Evolutionary conservation across 176 grass and related monocot genomes (phyloP).

Genomic region (Triticum urartu): DNA sequence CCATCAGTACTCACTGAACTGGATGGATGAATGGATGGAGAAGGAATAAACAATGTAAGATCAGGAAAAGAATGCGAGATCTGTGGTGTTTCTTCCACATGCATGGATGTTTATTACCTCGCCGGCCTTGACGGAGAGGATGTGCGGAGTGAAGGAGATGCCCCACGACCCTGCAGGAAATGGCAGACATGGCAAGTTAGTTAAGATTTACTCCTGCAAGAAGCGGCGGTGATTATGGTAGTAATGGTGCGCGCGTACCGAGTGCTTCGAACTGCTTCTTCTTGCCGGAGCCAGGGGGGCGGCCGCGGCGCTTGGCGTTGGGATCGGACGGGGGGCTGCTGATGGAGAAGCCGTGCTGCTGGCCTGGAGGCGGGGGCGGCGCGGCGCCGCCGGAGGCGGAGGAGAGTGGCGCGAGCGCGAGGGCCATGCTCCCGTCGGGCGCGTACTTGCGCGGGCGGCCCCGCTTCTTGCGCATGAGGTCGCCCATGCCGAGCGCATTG

Average conservation of each 20-base stretch:
- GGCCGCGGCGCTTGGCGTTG: slow-evolving; percentile 73
- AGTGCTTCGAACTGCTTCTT: slow-evolving; percentile 99
- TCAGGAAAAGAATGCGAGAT: slow-evolving; percentile 27
- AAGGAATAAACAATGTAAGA: neutral
- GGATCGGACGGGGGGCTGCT: slow-evolving; percentile 74
- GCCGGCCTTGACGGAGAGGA: slow-evolving; percentile 86
- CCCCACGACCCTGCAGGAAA: slow-evolving; percentile 74
- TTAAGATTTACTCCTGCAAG: slow-evolving; percentile 18
- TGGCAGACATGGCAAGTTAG: neutral
- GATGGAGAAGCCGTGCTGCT: slow-evolving; percentile 57
- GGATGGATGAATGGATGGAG: neutral
- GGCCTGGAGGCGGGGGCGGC: neutral
- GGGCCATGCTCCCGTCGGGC: slow-evolving; percentile 80
- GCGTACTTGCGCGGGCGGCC: slow-evolving; percentile 96
- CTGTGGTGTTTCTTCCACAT: slow-evolving; percentile 1
- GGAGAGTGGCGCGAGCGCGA: slow-evolving; percentile 72
- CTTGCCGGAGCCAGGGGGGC: slow-evolving; percentile 91
- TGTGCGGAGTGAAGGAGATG: slow-evolving; percentile 92
- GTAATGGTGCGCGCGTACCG: slow-evolving; percentile 45
- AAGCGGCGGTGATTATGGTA: neutral
- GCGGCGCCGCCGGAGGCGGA: slow-evolving; percentile 40
- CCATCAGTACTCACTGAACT: neutral
- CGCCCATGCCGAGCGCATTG: slow-evolving; percentile 60
- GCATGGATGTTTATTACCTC: slow-evolving; percentile 53
- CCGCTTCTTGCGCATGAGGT: slow-evolving; percentile 83